Evolutionary conservation across 176 grass and related monocot species (phyloP).

Genomic region (Hsuehochloa calcarea): DNA sequence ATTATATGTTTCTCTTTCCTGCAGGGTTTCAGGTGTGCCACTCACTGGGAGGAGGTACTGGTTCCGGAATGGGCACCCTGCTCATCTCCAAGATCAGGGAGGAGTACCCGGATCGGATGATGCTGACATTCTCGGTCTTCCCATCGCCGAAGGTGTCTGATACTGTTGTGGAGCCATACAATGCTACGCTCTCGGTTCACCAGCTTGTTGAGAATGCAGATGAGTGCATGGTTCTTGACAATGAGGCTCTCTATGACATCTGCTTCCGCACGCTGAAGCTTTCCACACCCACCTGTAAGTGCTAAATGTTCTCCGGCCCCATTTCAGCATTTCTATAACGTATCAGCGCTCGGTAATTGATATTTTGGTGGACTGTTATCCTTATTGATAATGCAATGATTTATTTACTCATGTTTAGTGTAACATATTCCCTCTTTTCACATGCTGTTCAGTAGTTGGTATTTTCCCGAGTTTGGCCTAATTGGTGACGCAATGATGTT

Average conservation of each 20-base stretch:
- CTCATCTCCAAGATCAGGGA: slow-evolving; percentile 90
- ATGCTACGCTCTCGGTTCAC: slow-evolving; percentile 80
- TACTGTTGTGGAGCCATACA: slow-evolving; percentile 82
- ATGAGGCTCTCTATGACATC: slow-evolving; percentile 85
- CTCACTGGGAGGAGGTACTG: slow-evolving; percentile 74
- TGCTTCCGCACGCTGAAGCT: slow-evolving; percentile 89
- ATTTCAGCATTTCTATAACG: neutral
- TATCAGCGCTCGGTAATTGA: neutral
- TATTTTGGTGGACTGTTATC: neutral
- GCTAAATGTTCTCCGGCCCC: neutral
- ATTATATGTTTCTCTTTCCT: neutral
- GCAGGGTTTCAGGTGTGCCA: slow-evolving; percentile 89
- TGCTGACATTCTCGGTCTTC: slow-evolving; percentile 92
- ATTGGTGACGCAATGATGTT: neutral
- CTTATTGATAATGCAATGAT: neutral
- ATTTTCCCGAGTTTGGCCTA: neutral
- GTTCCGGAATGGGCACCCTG: slow-evolving; percentile 79
- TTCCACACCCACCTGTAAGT: slow-evolving; percentile 71
- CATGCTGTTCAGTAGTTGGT: neutral
- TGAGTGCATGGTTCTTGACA: slow-evolving; percentile 89
- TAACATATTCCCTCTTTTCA: too few relatives aligned
- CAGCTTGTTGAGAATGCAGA: slow-evolving; percentile 87
- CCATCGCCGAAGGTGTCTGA: slow-evolving; percentile 85
- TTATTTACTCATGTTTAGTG: neutral
- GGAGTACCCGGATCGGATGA: slow-evolving; percentile 90